Base-by-base conservation (phyloP, 192 early-diverging fungal genomes). In the Piromyces finnis region DNA sequence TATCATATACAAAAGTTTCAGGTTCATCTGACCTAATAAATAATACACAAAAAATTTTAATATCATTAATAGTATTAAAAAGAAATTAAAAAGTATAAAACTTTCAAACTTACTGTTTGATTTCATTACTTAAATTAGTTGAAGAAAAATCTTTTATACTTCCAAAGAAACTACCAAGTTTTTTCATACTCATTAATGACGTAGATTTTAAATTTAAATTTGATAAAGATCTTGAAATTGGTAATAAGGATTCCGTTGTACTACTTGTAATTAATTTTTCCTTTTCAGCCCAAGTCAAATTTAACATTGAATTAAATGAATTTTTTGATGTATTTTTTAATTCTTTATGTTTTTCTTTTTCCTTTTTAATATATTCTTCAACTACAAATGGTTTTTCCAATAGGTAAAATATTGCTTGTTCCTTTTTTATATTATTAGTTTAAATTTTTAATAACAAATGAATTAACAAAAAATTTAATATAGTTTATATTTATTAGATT, bases 361-460 rank as follows among this genome's bases (percentile, higher is more conserved):
- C 32, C 7, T 77, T 80, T 80, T 18, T 79, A 78, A 87, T 51
- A 77, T 91, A 80, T 83, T 85, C 77, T 59, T 85, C 84, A 80
- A 93, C 84, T 29, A 83, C 84, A 11, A 85, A 83, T 0, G 88
- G 88, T 28, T 91, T 84, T 29, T 94, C 92, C 7, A 93, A 51
- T 12, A 93, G 83, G 2, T 92, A 78, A 51, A 79, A 81, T 51
- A 92, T 84, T 5, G 93, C 89, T 51, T 85, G 85, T 59, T 94
- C 89, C 89, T 90, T 32, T 32, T n/a, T n/a, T n/a, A n/a, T n/a
- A n/a, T n/a, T n/a, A n/a, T n/a, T n/a, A n/a, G n/a, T n/a, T n/a
- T n/a, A n/a, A n/a, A n/a, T n/a, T n/a, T n/a, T n/a, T n/a, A n/a
- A n/a, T n/a, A n/a, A n/a, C n/a, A n/a, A n/a, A n/a, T n/a, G n/a